These are phyloP conservation scores for Rosellinia necatrix DNA, from an alignment of 2,329 filamentous ascomycete genomes.

Conservation along the genomic window DNA sequence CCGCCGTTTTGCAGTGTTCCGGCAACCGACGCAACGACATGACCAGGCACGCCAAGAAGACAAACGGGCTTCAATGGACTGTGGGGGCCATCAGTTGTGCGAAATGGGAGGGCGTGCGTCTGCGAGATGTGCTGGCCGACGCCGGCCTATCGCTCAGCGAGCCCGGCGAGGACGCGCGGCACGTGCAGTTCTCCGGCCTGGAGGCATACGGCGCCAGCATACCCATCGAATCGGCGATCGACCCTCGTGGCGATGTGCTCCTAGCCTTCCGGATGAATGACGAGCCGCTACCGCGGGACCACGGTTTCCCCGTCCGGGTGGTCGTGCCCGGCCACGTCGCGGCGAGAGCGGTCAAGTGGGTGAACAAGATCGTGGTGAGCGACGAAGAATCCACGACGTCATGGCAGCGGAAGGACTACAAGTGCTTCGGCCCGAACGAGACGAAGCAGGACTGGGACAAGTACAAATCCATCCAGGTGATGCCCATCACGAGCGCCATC, in stretches of 20 bases:
- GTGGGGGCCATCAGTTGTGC: conserved; percentile 53
- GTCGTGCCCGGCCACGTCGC: conserved; percentile 70
- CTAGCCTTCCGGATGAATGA: conserved; percentile 73
- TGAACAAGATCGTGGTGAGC: conserved; percentile 65
- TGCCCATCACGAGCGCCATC: conserved; percentile 71
- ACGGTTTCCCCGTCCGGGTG: conserved; percentile 67
- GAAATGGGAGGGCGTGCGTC: conserved; percentile 51
- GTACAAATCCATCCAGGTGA: conserved; percentile 68
- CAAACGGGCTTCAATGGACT: conserved; percentile 54
- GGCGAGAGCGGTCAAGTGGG: conserved; percentile 71
- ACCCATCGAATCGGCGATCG: conserved; percentile 61
- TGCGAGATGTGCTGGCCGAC: conserved; percentile 51
- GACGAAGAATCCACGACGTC: conserved; percentile 69
- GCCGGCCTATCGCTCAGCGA: conserved; percentile 41
- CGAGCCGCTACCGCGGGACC: conserved; percentile 63
- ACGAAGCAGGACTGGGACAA: conserved; percentile 64
- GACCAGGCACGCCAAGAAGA: conserved; percentile 48
- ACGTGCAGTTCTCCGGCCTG: conserved; percentile 55
- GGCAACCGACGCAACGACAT: conserved; percentile 53
- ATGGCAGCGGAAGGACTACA: conserved; percentile 71
- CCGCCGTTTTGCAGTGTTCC: conserved; percentile 53
- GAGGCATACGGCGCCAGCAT: conserved; percentile 68
- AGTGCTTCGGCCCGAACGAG: conserved; percentile 69
- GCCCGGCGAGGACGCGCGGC: conserved; percentile 39
- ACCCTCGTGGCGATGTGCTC: conserved; percentile 66